phyloP scores from a whole-genome alignment of 805 yeast species.

The Lipomyces mesembrius region DNA sequence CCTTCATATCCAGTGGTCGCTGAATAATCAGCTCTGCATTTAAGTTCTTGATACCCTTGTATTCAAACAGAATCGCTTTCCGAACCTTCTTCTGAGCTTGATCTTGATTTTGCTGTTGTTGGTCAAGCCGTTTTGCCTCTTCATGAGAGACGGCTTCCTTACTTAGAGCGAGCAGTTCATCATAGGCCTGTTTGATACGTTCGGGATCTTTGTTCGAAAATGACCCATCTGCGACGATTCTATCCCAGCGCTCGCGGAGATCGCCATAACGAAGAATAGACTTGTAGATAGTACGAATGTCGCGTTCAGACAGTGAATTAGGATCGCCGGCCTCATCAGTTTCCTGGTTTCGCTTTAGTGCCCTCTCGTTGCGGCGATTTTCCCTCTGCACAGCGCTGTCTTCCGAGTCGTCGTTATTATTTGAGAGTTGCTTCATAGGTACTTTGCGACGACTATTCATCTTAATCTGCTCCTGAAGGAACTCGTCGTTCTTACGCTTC shows the following conservation, averaged over 20 bases:
- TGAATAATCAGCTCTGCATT: slow-evolving; percentile 86
- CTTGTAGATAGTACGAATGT: slow-evolving; percentile 81
- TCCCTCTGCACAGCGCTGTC: slow-evolving; percentile 49
- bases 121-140: slow-evolving; percentile 61
- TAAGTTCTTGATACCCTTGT: slow-evolving; percentile 80
- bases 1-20: slow-evolving; percentile 82
- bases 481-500: slow-evolving; percentile 82
- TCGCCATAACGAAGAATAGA: slow-evolving; percentile 84
- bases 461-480: slow-evolving; percentile 84
- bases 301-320: slow-evolving; percentile 73
- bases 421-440: slow-evolving; percentile 44
- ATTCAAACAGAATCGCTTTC: slow-evolving; percentile 87
- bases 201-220: slow-evolving; percentile 83
- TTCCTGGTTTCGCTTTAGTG: slow-evolving; percentile 46
- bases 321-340: slow-evolving; percentile 51
- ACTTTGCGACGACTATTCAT: slow-evolving; percentile 77
- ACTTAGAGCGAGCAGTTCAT: slow-evolving; percentile 70
- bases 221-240: slow-evolving; percentile 85
- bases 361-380: slow-evolving; percentile 49
- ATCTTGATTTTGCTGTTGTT: slow-evolving; percentile 41
- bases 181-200: slow-evolving; percentile 71
- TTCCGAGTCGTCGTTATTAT: slow-evolving; percentile 50
- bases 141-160: slow-evolving; percentile 65
- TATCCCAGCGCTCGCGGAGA: slow-evolving; percentile 72
- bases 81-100: slow-evolving; percentile 71